These are phyloP conservation scores for Oehlia diaphana DNA, from an alignment of 192 early-diverging fungal genomes.

Conservation along the genomic window DNA sequence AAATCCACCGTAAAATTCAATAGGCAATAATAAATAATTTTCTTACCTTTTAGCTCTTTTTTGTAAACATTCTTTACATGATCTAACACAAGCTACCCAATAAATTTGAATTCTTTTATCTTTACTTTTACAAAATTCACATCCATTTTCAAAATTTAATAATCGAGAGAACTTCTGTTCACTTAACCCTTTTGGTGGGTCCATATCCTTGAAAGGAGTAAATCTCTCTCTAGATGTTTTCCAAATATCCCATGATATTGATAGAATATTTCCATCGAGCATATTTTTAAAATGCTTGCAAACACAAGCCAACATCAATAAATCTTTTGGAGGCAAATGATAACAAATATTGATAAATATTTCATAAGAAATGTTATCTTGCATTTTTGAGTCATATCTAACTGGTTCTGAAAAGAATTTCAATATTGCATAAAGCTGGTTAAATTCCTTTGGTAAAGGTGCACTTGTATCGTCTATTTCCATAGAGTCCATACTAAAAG, in stretches of 20 bases:
- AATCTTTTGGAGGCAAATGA: slow-evolving; percentile 9
- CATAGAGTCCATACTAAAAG: not conserved
- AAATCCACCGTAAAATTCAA: not conserved
- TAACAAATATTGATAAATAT: slow-evolving; percentile 9
- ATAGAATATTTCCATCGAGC: not conserved
- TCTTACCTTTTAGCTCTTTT: slow-evolving; percentile 15
- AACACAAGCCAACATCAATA: slow-evolving; percentile 6
- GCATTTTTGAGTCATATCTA: not conserved
- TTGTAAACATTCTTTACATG: slow-evolving; percentile 8
- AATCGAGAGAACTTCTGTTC: not conserved
- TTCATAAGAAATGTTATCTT: slow-evolving; percentile 12
- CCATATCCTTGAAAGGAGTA: slow-evolving; percentile 13
- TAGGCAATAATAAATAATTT: not conserved
- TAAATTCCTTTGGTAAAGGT: not conserved
- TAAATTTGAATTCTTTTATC: not conserved
- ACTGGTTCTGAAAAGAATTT: slow-evolving; percentile 2
- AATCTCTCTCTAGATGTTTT: slow-evolving; percentile 1
- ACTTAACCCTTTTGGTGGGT: not conserved
- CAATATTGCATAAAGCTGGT: not conserved
- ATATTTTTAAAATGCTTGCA: slow-evolving; percentile 14
- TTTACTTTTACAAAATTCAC: not conserved
- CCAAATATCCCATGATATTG: slow-evolving; percentile 8
- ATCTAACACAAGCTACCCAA: slow-evolving; percentile 6
- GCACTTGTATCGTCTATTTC: not conserved
- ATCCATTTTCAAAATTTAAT: slow-evolving; percentile 3